Evolutionary conservation across 2,329 filamentous ascomycete species (phyloP).

Genomic region (Fusarium nematophilum): DNA sequence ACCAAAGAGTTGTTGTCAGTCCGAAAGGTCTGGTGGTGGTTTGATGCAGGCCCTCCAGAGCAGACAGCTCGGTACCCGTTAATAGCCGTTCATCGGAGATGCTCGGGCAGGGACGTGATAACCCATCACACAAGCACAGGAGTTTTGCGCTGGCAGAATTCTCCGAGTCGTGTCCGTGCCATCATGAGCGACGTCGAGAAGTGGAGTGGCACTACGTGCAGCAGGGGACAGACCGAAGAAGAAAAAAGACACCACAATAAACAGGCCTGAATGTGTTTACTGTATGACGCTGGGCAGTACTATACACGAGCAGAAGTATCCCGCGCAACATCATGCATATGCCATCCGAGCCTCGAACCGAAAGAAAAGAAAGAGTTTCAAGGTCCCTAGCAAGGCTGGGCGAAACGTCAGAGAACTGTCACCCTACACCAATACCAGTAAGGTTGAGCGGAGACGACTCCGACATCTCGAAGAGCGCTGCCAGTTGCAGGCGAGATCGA

Average conservation of each 20-base stretch:
- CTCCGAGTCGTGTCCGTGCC: conserved; percentile 38
- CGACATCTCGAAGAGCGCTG: conserved; percentile 1
- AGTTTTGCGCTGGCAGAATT: conserved; percentile 39
- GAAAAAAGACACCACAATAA: not conserved
- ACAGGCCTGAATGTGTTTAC: too few relatives aligned
- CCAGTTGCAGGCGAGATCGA: conserved; percentile 11
- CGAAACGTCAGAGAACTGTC: conserved; percentile 1
- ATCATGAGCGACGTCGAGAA: conserved; percentile 26
- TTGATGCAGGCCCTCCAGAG: not conserved
- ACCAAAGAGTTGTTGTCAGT: too few relatives aligned
- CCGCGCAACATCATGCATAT: not conserved
- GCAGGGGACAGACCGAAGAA: conserved; percentile 7
- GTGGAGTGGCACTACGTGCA: conserved; percentile 20
- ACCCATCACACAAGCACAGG: conserved; percentile 37
- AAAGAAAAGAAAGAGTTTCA: not conserved
- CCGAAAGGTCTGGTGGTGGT: too few relatives aligned
- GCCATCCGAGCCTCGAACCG: too few relatives aligned
- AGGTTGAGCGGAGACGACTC: not conserved
- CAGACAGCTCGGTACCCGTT: not conserved
- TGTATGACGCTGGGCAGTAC: not conserved
- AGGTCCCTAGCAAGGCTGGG: not conserved
- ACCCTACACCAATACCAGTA: not conserved
- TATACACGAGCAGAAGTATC: not conserved
- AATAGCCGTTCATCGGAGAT: conserved; percentile 6
- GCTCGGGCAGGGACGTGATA: conserved; percentile 25